phyloP scores from a whole-genome alignment of 2,329 filamentous ascomycete species.

The Achaetomium macrosporum region DNA sequence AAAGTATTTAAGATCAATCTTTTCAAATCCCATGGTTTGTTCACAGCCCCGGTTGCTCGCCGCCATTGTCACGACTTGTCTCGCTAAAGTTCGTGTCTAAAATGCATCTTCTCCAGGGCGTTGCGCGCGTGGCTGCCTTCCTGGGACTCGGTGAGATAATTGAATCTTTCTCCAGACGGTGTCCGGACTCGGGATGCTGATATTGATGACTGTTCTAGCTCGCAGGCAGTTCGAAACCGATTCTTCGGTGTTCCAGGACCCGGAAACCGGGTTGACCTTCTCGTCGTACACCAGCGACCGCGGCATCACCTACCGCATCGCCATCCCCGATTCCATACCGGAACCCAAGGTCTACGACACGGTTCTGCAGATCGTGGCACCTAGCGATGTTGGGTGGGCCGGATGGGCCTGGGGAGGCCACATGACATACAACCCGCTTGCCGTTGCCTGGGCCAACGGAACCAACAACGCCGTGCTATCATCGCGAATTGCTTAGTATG shows the following conservation, averaged over 20 bases:
- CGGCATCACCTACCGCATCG: conserved; percentile 33
- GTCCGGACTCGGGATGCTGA: background rate
- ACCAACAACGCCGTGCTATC: conserved; percentile 35
- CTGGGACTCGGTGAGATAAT: conserved; percentile 29
- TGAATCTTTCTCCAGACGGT: background rate
- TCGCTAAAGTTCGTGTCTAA: conserved; percentile 12
- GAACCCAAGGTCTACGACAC: conserved; percentile 27
- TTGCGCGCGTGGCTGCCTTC: conserved; percentile 27
- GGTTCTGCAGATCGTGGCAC: conserved; percentile 38
- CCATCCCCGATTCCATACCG: conserved; percentile 30
- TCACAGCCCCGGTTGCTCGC: background rate
- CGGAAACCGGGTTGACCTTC: conserved; percentile 39
- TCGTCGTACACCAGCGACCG: conserved; percentile 36
- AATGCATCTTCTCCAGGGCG: conserved; percentile 30
- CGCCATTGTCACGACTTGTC: background rate
- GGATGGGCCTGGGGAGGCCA: conserved; percentile 45
- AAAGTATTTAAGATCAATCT: conserved; percentile 13
- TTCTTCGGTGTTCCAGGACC: conserved; percentile 31
- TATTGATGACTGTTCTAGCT: background rate
- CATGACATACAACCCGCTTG: conserved; percentile 44
- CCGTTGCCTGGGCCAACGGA: conserved; percentile 40
- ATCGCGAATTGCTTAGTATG: conserved; percentile 41
- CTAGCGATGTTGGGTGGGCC: conserved; percentile 41
- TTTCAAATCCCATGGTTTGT: background rate
- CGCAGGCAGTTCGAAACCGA: conserved; percentile 29